A percentile compares a stretch with the other conserved stretches of the same genome.
These are phyloP conservation scores for Saccharomyces uvarum DNA, from an alignment of 1,139 yeast species.

Conservation along the genomic window DNA sequence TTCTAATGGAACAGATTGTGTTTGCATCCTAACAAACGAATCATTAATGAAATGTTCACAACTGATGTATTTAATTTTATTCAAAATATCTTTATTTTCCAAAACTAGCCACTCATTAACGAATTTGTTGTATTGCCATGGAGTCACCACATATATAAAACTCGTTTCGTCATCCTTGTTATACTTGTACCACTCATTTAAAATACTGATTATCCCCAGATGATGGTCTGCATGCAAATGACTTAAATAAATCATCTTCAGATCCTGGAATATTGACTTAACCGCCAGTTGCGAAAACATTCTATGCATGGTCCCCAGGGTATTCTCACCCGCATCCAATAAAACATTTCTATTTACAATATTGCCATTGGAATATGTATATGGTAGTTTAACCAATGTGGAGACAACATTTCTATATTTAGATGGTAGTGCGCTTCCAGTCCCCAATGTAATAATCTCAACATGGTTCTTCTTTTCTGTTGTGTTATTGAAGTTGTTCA, in stretches of 20 bases:
- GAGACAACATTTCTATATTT: slow-evolving; percentile 78
- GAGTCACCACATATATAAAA: slow-evolving; percentile 53
- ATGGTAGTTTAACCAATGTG: slow-evolving; percentile 65
- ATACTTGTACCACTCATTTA: slow-evolving; percentile 57
- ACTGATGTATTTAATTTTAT: slow-evolving; percentile 50
- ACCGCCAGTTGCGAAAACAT: slow-evolving; percentile 45
- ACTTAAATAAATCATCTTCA: slow-evolving; percentile 62
- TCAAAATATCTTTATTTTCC: slow-evolving; percentile 39
- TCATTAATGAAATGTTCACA: slow-evolving; percentile 53
- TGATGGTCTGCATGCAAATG: slow-evolving; percentile 98
- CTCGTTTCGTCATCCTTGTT: slow-evolving; percentile 29
- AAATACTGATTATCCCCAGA: slow-evolving; percentile 66
- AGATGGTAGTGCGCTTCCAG: slow-evolving; percentile 91
- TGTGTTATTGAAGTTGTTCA: slow-evolving; percentile 21
- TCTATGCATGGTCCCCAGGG: slow-evolving; percentile 65
- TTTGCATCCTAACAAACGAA: slow-evolving; percentile 26
- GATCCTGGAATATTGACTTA: slow-evolving; percentile 41
- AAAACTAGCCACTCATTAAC: slow-evolving; percentile 62
- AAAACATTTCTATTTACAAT: slow-evolving; percentile 42
- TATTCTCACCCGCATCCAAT: slow-evolving; percentile 92
- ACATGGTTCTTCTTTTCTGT: slow-evolving; percentile 40
- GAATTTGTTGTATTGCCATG: slow-evolving; percentile 68
- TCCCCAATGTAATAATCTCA: slow-evolving; percentile 75
- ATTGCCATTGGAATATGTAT: slow-evolving; percentile 24
- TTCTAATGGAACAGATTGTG: slow-evolving; percentile 29